phyloP scores from a whole-genome alignment of 1,284 basidiomycete species.

The Golubevia pallescens region DNA sequence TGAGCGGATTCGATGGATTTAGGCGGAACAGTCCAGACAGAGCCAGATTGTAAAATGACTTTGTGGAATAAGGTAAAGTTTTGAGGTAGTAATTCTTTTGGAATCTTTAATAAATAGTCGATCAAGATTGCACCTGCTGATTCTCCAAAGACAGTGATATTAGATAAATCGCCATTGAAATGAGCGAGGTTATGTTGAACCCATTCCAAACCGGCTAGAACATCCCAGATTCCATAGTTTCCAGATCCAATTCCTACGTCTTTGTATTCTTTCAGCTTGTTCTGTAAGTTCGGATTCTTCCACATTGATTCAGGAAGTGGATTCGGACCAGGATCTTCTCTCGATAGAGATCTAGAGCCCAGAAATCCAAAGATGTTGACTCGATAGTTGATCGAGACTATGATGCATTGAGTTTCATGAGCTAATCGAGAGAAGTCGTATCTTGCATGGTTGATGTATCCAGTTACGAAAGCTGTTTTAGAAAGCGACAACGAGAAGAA shows the following conservation, averaged over 20 bases:
- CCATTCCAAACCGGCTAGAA: constrained; percentile 36
- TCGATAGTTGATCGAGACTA: constrained; percentile 35
- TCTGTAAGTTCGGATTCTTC: background rate
- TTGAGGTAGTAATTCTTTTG: constrained; percentile 15
- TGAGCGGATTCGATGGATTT: constrained; percentile 23
- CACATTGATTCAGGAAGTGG: background rate
- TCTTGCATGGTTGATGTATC: constrained; percentile 25
- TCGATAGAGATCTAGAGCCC: constrained; percentile 16
- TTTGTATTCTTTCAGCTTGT: background rate
- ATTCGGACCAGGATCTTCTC: background rate
- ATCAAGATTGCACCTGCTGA: constrained; percentile 31
- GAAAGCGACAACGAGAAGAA: constrained; percentile 16
- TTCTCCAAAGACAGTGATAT: constrained; percentile 40
- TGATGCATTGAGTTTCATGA: constrained; percentile 30
- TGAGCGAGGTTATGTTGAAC: constrained; percentile 26
- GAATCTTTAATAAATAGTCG: constrained; percentile 30
- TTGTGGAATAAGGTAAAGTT: constrained; percentile 22
- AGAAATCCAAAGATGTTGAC: constrained; percentile 38
- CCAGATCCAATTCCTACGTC: constrained; percentile 18
- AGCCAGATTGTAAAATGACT: constrained; percentile 30
- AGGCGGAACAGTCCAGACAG: constrained; percentile 23
- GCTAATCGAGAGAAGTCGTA: constrained; percentile 34
- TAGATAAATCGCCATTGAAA: constrained; percentile 34
- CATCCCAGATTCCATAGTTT: constrained; percentile 40
- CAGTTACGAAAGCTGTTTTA: constrained; percentile 36